Evolutionary conservation across 2,329 filamentous ascomycete genomes (phyloP).

Genomic region (Aspergillus pseudonomiae): DNA sequence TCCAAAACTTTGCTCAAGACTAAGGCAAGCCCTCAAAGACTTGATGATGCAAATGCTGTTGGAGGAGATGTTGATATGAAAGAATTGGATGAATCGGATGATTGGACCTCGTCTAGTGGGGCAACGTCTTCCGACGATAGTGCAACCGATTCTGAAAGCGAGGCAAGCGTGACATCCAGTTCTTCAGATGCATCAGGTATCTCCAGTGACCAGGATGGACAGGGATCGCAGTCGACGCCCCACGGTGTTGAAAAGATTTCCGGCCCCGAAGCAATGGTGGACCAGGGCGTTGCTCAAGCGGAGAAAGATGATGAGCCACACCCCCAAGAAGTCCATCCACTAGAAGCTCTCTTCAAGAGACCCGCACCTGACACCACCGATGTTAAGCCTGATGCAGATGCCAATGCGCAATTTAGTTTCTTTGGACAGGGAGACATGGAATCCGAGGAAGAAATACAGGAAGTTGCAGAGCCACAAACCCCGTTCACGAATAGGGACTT

Average conservation of each 20-base stretch:
- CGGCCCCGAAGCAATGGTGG: conserved; percentile 16
- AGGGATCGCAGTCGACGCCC: conserved; percentile 11
- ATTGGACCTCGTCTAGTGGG: conserved; percentile 43
- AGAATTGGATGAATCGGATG: conserved; percentile 31
- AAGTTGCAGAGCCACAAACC: conserved; percentile 66
- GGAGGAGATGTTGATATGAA: conserved; percentile 19
- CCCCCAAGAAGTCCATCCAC: conserved; percentile 67
- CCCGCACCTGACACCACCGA: conserved; percentile 49
- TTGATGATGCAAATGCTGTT: conserved; percentile 17
- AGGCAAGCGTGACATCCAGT: conserved; percentile 26
- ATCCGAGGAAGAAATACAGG: conserved; percentile 51
- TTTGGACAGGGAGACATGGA: conserved; percentile 63
- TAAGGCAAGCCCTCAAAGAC: conserved; percentile 10
- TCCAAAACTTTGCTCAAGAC: conserved; percentile 15
- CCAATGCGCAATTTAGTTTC: conserved; percentile 73
- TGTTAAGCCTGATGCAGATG: conserved; percentile 41
- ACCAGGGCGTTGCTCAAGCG: conserved; percentile 16
- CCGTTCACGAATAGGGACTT: conserved; percentile 81
- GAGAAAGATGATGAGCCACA: conserved; percentile 6
- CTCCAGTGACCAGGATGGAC: conserved; percentile 27
- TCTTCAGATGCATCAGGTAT: conserved; percentile 32
- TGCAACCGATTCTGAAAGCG: conserved; percentile 28
- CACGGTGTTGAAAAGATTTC: conserved; percentile 5
- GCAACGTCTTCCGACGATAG: conserved; percentile 32
- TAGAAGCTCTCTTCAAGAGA: conserved; percentile 90